Conservation (phyloP, 805 yeast genomes). For the Metschnikowia corniflorae region DNA sequence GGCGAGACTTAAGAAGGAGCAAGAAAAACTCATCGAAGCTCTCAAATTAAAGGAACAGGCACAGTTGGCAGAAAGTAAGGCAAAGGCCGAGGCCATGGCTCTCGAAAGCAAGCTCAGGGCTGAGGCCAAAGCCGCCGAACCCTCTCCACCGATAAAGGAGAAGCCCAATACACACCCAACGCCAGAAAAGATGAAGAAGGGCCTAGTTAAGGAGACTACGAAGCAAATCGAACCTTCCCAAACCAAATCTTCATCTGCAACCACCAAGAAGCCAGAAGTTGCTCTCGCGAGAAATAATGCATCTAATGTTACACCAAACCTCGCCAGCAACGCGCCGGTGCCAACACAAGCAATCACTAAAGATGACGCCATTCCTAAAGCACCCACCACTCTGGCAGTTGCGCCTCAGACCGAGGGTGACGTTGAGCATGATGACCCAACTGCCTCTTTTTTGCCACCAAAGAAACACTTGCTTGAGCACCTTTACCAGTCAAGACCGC, state of each 20-base stretch:
- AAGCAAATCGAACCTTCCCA: neutral
- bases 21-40: conserved; percentile 45
- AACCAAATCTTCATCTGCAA: neutral
- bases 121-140: neutral
- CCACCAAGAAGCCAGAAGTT: neutral
- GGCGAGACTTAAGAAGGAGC: conserved; percentile 38
- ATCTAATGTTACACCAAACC: neutral
- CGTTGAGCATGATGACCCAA: neutral
- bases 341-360: neutral
- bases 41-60: conserved; percentile 18
- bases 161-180: neutral
- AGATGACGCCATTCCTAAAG: neutral
- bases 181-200: neutral
- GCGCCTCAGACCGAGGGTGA: neutral
- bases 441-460: conserved; percentile 3
- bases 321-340: neutral
- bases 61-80: conserved; percentile 11
- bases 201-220: neutral
- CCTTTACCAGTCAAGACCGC: conserved; percentile 33
- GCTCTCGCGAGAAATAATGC: neutral
- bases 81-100: conserved; percentile 1
- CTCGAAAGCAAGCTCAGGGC: neutral
- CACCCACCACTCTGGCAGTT: neutral
- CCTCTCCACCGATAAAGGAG: neutral
- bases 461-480: conserved; percentile 31